Evolutionary conservation across 345 rosid species (phyloP), one percentile per base, ranked within the genome.

Genomic region (Kandelia obovata): DNA sequence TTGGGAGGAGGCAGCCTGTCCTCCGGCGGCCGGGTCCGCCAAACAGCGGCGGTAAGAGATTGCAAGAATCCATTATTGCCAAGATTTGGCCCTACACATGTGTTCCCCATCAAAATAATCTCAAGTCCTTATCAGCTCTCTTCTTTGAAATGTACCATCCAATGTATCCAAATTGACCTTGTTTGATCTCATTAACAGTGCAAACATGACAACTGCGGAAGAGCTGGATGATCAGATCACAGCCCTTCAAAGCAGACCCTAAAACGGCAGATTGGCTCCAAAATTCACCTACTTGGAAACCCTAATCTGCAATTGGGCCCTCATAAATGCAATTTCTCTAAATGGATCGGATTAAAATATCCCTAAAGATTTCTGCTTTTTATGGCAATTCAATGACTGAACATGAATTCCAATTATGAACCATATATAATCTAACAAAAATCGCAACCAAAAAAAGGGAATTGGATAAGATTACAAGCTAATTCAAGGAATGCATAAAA

Each of bases 1-100:
- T 66, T 35, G 9, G 83, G 82, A 61, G 74, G 81, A 20, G 84
- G 84, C 25, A 87, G 65, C 43, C 76, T 69, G 58, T 86, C 92
- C 64, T 82, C 82, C 19, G 86, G 86, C 9, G 86, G 82, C 60
- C 91, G 72, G 62, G 76, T 82, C 7, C 89, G 79, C 91, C 93
- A 92, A 26, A 94, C 86, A 4, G 93, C 96, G 59, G 59, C 59
- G 30, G 86, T 84, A 71, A 94, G 96, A 63, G 89, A 84, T 75
- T 87, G 86, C 1, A 94, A 63, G 78, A 94, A 94, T 74, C 96
- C 98, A 67, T 77, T 84, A 66, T 76, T 57, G 26, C 81, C 82
- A 25, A 83, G 81, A 73, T 76, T 92, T 72, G 96, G 98, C n/a
- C 97, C 98, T 27, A 83, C 85, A 67, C 97, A 92, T 69, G 88